These are phyloP conservation scores for Plicaturopsis crispa DNA, from an alignment of 768 basidiomycete species.

Conservation along the genomic window DNA sequence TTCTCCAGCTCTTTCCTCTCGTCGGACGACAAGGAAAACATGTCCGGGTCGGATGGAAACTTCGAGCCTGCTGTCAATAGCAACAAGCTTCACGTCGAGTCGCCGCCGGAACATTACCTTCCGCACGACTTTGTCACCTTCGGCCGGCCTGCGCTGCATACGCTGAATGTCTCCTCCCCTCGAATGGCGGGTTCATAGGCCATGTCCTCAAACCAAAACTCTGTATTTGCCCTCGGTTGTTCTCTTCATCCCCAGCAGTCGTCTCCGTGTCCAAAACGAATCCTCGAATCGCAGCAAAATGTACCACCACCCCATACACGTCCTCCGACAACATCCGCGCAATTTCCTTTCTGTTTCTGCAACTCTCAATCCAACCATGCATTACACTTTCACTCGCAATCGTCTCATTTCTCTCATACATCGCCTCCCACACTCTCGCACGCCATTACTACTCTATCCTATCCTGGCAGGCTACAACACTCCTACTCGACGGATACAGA, in stretches of 20 bases:
- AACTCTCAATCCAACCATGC: constrained; percentile 58
- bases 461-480: constrained; percentile 6
- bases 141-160: constrained; percentile 73
- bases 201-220: constrained; percentile 18
- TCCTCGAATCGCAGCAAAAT: constrained; percentile 61
- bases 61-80: constrained; percentile 69
- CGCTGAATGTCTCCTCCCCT: constrained; percentile 64
- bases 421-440: constrained; percentile 7
- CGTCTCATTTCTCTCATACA: constrained; percentile 28
- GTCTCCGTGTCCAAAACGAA: constrained; percentile 43
- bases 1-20: constrained; percentile 54
- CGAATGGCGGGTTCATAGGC: constrained; percentile 56
- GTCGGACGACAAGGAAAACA: constrained; percentile 79
- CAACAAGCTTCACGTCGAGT: constrained; percentile 66
- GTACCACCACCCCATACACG: constrained; percentile 67
- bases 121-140: constrained; percentile 78
- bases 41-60: too few relatives aligned
- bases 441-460: not conserved
- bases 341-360: constrained; percentile 45
- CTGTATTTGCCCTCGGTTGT: constrained; percentile 29
- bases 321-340: constrained; percentile 47
- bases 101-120: constrained; percentile 66
- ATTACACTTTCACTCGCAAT: constrained; percentile 60
- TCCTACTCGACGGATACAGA: constrained; percentile 12
- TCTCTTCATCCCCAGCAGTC: constrained; percentile 28